Conservation (phyloP, 192 early-diverging fungal genomes). For the Rhizophlyctis rosea region DNA sequence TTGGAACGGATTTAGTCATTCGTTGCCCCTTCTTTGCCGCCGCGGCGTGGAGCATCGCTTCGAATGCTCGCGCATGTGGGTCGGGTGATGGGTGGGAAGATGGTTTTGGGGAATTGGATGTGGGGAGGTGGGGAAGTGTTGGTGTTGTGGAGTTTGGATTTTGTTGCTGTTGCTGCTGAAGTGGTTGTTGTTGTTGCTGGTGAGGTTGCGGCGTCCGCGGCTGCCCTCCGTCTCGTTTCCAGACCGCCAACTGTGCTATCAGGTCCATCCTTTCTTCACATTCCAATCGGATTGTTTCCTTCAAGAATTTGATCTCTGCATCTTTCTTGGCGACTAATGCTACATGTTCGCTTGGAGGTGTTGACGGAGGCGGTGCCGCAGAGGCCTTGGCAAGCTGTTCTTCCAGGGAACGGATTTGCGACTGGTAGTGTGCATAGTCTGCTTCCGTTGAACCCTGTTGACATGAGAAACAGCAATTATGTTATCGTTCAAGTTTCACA, state of each 20-base stretch:
- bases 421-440: conserved; percentile 27
- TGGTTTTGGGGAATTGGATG: background rate
- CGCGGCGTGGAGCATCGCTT: background rate
- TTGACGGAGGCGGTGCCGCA: conserved; percentile 4
- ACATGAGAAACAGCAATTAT: too few species aligned
- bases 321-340: conserved; percentile 25
- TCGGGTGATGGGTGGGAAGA: background rate
- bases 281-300: conserved; percentile 50
- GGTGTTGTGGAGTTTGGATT: too few species aligned
- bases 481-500: too few species aligned
- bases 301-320: conserved; percentile 49
- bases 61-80: background rate
- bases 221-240: background rate
- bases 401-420: conserved; percentile 25
- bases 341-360: too few species aligned
- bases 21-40: background rate
- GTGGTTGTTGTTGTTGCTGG: too few species aligned
- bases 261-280: conserved; percentile 55
- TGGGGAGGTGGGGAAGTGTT: too few species aligned
- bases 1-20: too few species aligned
- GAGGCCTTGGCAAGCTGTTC: conserved; percentile 19
- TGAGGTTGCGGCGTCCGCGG: background rate
- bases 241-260: conserved; percentile 35
- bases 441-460: conserved; percentile 14
- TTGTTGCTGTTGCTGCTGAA: too few species aligned